Percentiles rank a stretch among this genome's conserved stretches.
phyloP scores from a whole-genome alignment of 2,329 filamentous ascomycete genomes.

The Madurella mycetomatis region DNA sequence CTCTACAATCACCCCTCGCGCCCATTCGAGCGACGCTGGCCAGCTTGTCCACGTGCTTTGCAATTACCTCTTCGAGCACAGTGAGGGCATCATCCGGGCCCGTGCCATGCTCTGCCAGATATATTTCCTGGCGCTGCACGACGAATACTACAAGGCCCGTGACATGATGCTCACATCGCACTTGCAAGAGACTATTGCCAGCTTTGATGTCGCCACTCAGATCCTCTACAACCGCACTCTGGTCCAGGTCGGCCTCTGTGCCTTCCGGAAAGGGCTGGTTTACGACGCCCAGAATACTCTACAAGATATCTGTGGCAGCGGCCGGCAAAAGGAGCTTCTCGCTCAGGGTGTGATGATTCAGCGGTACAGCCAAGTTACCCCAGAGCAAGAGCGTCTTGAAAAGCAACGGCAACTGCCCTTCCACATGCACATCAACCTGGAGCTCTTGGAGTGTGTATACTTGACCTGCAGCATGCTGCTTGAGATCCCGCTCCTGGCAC shows the following conservation, averaged over 20 bases:
- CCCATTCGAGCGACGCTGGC: conserved; percentile 62
- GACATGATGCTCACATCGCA: conserved; percentile 99
- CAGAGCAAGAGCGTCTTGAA: conserved; percentile 95
- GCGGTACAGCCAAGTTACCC: conserved; percentile 90
- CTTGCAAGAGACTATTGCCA: conserved; percentile 92
- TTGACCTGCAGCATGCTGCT: conserved; percentile 98
- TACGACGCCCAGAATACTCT: conserved; percentile 98
- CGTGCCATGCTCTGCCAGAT: conserved; percentile 98
- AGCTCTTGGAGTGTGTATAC: conserved; percentile 96
- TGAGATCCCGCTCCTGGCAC: conserved; percentile 93
- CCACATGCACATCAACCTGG: conserved; percentile 99
- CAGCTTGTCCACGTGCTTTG: conserved; percentile 81
- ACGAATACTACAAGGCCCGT: conserved; percentile 94
- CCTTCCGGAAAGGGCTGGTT: conserved; percentile 92
- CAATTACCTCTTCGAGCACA: conserved; percentile 91
- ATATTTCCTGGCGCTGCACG: conserved; percentile 95
- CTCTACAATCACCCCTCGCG: conserved; percentile 75
- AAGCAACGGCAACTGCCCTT: conserved; percentile 96
- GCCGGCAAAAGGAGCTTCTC: conserved; percentile 94
- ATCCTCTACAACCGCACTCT: conserved; percentile 98
- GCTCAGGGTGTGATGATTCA: conserved; percentile 99
- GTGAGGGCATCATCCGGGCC: conserved; percentile 92
- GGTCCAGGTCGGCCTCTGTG: conserved; percentile 95
- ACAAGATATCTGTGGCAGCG: conserved; percentile 96
- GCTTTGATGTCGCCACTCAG: conserved; percentile 94